These are phyloP conservation scores for Hirsutella minnesotensis DNA, from an alignment of 2,329 filamentous ascomycete genomes.

Conservation along the genomic window DNA sequence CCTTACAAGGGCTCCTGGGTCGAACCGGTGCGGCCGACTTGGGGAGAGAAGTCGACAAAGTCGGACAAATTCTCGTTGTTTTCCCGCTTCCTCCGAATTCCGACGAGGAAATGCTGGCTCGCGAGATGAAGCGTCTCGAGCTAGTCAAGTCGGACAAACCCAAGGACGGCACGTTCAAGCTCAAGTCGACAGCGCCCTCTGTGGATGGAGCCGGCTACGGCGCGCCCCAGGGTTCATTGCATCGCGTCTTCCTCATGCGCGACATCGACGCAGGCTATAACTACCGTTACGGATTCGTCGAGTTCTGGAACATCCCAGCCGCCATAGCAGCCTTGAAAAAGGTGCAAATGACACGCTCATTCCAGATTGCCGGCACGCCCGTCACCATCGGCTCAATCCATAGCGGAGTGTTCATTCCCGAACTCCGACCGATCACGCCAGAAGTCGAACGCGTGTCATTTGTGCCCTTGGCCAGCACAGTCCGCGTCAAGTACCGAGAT, in stretches of 20 bases:
- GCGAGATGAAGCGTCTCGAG: conserved; percentile 63
- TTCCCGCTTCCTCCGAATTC: conserved; percentile 59
- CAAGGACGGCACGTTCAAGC: conserved; percentile 34
- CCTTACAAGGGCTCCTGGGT: conserved; percentile 19
- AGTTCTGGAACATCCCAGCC: conserved; percentile 67
- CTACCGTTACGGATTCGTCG: conserved; percentile 73
- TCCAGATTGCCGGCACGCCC: conserved; percentile 64
- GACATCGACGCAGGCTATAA: conserved; percentile 60
- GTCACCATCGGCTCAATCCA: conserved; percentile 67
- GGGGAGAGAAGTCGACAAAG: conserved; percentile 37
- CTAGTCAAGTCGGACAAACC: conserved; percentile 40
- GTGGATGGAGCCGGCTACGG: conserved; percentile 50
- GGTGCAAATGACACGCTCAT: conserved; percentile 59
- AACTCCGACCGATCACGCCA: conserved; percentile 43
- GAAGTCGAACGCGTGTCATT: conserved; percentile 56
- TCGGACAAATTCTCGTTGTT: conserved; percentile 67
- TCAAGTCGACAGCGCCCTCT: conserved; percentile 47
- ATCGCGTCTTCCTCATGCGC: conserved; percentile 65
- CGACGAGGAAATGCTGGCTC: conserved; percentile 60
- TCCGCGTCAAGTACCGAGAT: conserved; percentile 68
- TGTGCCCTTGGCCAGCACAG: conserved; percentile 53
- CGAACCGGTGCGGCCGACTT: conserved; percentile 38
- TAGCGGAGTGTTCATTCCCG: conserved; percentile 72
- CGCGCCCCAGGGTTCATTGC: conserved; percentile 61
- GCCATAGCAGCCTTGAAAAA: conserved; percentile 63